Percentiles rank a stretch among this genome's conserved stretches.
phyloP scores from a whole-genome alignment of 768 basidiomycete species.

The Leccinellum luteum region DNA sequence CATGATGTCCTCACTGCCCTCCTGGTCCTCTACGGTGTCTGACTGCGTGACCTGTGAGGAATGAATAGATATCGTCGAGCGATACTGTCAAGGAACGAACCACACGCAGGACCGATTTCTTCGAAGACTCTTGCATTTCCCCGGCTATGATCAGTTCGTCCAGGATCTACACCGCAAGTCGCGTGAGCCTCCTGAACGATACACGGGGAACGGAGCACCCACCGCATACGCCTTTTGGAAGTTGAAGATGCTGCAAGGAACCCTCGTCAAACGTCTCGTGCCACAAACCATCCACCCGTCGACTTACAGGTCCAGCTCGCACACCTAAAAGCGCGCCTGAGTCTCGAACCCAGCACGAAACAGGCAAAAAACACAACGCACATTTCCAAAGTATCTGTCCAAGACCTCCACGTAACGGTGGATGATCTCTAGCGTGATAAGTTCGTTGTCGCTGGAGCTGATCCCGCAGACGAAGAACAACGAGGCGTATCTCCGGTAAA shows the following conservation, averaged over 20 bases:
- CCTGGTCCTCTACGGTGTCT: slow-evolving; percentile 81
- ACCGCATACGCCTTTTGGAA: slow-evolving; percentile 95
- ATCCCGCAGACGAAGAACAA: slow-evolving; percentile 94
- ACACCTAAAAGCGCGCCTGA: slow-evolving; percentile 48
- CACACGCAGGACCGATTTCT: slow-evolving; percentile 62
- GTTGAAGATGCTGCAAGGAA: slow-evolving; percentile 81
- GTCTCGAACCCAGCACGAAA: background rate
- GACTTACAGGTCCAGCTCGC: slow-evolving; percentile 87
- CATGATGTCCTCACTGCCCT: slow-evolving; percentile 78
- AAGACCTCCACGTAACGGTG: slow-evolving; percentile 94
- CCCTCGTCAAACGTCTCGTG: background rate
- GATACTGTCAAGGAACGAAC: slow-evolving; percentile 28
- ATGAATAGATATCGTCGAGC: slow-evolving; percentile 12
- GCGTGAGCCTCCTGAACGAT: background rate
- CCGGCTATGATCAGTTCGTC: slow-evolving; percentile 94
- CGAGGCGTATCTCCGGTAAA: slow-evolving; percentile 94
- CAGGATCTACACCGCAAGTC: slow-evolving; percentile 52
- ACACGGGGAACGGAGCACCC: slow-evolving; percentile 9
- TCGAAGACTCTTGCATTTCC: slow-evolving; percentile 91
- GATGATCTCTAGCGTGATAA: slow-evolving; percentile 87
- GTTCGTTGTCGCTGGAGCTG: slow-evolving; percentile 82
- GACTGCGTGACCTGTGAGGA: slow-evolving; percentile 73
- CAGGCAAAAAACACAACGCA: slow-evolving; percentile 17
- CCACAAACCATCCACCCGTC: background rate
- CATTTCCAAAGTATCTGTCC: slow-evolving; percentile 54